Conservation (phyloP, 257 asterid genomes). For the Primulina eburnea region DNA sequence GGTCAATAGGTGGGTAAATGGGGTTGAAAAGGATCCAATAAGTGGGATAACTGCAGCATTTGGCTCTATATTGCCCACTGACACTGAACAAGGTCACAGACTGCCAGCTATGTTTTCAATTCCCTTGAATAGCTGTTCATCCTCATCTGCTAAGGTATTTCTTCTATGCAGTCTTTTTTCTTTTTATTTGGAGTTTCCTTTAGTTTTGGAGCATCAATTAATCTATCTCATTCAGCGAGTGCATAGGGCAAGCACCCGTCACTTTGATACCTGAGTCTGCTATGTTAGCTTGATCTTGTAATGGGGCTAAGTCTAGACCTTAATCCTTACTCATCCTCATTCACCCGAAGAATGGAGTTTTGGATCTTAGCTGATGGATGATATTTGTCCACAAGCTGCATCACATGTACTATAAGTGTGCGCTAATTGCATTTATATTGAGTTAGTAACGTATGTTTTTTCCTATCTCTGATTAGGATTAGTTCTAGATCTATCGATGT, state of each 20-base stretch:
- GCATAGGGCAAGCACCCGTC: neutral
- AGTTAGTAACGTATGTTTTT: too few species aligned
- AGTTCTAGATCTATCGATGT: too few species aligned
- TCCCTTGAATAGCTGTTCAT: constrained; percentile 62
- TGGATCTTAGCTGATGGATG: too few species aligned
- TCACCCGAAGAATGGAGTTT: constrained; percentile 8
- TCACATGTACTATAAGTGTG: too few species aligned
- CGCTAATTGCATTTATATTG: too few species aligned
- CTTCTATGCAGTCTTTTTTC: neutral
- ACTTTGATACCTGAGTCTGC: constrained; percentile 10
- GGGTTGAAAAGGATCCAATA: constrained; percentile 49
- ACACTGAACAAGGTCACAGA: constrained; percentile 43
- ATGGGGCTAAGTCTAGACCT: neutral
- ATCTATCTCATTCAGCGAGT: neutral
- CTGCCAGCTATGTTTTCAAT: constrained; percentile 45
- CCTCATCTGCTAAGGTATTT: constrained; percentile 55
- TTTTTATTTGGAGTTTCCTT: constrained; percentile 12
- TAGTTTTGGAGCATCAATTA: neutral
- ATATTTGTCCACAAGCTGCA: too few species aligned
- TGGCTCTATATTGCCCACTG: constrained; percentile 65
- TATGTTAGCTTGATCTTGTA: constrained; percentile 8
- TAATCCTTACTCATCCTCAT: neutral
- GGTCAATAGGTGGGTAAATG: constrained; percentile 64
- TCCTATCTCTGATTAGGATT: too few species aligned
- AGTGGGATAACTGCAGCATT: constrained; percentile 72